Base-by-base conservation (phyloP, 306 rosid genomes). In the Pueraria montana region DNA sequence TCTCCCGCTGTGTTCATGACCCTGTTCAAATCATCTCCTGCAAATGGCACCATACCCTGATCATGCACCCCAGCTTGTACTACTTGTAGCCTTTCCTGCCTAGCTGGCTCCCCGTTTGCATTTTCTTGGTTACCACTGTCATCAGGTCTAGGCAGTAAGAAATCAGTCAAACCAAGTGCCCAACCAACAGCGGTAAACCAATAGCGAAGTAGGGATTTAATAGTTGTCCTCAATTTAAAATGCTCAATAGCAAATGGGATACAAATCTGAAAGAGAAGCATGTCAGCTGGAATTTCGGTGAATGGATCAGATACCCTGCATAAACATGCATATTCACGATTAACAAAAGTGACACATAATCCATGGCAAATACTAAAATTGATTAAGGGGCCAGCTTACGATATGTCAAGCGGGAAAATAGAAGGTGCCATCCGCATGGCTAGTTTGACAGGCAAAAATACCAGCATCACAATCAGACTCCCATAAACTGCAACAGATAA, bases 131-230 rank as follows among this genome's bases (percentile, higher is more conserved):
- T 90, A 80, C 80, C 91, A 65, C 85, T 90, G 36, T 94, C 99
- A 27, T 94, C 97, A 64, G 97, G 94, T 79, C 91, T 80, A 71
- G 99, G 98, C 77, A 96, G 90, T 85, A 96, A 87, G 89, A 91
- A 96, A 77, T 92, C 95, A 2, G 92, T 91, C 87, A 96, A 88
- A 79, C 97, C 97, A 82, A 96, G 99, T 48, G 97, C 97, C 99
- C 99, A 96, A 80, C 99, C 98, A 73, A 96, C 95, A 26, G 86
- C 97, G n/a, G 92, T 91, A 84, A 96, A 94, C 99, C 99, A 96
- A 86, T 87, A 90, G 49, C 92, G 94, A 40, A 96, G 94, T 72
- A 92, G 88, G 77, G 97, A 92, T 89, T 96, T 96, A 36, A 96
- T 92, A 34, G 99, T 91, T 85, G 99, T 90, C 86, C 99, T 85